Evolutionary conservation across 1,284 basidiomycete species (phyloP), one percentile per base, ranked within the genome.

Genomic region (Mixia osmundae): DNA sequence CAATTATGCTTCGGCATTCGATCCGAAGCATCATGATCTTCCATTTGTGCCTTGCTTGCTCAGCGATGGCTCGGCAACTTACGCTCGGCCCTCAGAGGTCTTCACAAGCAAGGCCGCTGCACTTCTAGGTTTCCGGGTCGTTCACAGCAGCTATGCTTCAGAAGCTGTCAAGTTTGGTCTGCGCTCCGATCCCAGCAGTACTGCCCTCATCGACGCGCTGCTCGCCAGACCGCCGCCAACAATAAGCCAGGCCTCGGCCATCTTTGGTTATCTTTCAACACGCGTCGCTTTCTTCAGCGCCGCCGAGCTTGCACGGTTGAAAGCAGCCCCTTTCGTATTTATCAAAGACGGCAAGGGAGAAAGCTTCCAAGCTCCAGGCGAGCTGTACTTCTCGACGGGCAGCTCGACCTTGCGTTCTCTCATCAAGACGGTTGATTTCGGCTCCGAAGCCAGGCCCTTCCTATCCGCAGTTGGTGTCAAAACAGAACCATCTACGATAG

Each of bases 391-490:
- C 39, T 40, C 45, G 41, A 33, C 48, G 33, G 37, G 50, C 15
- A 43, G 43, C 25, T 30, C 24, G 5, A 36, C 40, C 10, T 52
- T 55, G 43, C 43, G 40, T 21, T 51, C 50, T 14, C 44, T 61
- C 8, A 91, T 94, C 51, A 68, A 71, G 9, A 89, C 85, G 48
- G 69, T 95, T 32, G 75, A 94, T 55, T 94, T 89, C 54, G 89
- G 87, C 0, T 53, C 66, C 1, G 63, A 64, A 4, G 87, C 77
- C 2, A 87, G 83, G 46, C 62, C 67, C 3, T 91, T 97, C 57
- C 61, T 99, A 33, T 69, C 67, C 40, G 72, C 76, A 8, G 82
- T 79, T 47, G 89, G 89, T 15, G 80, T 87, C 14, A 74, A 73
- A 50, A 71, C 69, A 35, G 78, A 89, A 50, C 91, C 89, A 1